phyloP scores from a whole-genome alignment of 169 alveolate genomes.

The Pseudocohnilembus persalinus region DNA sequence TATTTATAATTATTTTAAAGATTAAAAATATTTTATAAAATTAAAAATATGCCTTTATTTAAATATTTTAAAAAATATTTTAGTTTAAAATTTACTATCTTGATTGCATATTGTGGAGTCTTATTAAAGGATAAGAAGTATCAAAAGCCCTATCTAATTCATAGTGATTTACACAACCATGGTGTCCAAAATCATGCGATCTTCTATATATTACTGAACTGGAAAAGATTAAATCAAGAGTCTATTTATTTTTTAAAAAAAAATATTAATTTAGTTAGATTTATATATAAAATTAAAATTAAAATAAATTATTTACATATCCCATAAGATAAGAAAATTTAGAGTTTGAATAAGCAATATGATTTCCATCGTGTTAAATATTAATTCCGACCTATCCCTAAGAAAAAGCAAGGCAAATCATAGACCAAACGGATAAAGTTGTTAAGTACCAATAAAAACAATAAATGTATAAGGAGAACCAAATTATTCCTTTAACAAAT shows the following conservation, averaged over 20 bases:
- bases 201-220: slow-evolving; percentile 63
- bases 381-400: slow-evolving; percentile 62
- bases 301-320: no score
- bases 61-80: no score
- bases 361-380: slow-evolving; percentile 76
- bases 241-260: slow-evolving; percentile 52
- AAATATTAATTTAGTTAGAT: slow-evolving; percentile 51
- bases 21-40: no score
- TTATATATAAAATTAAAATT: no score
- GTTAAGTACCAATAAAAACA: slow-evolving; percentile 30
- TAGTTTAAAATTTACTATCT: no score
- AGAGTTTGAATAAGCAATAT: slow-evolving; percentile 58
- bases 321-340: no score
- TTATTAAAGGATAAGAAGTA: slow-evolving; percentile 62
- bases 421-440: slow-evolving; percentile 40
- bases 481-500: slow-evolving; percentile 36
- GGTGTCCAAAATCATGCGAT: slow-evolving; percentile 72
- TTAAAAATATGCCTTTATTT: no score
- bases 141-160: slow-evolving; percentile 73
- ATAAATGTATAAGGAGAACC: slow-evolving; percentile 29
- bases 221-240: slow-evolving; percentile 58
- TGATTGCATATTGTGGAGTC: slow-evolving; percentile 56
- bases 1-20: no score
- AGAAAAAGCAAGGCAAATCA: slow-evolving; percentile 49
- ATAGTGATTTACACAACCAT: slow-evolving; percentile 66